phyloP scores from a whole-genome alignment of 345 rosid species.

The Rhodomyrtus tomentosa region DNA sequence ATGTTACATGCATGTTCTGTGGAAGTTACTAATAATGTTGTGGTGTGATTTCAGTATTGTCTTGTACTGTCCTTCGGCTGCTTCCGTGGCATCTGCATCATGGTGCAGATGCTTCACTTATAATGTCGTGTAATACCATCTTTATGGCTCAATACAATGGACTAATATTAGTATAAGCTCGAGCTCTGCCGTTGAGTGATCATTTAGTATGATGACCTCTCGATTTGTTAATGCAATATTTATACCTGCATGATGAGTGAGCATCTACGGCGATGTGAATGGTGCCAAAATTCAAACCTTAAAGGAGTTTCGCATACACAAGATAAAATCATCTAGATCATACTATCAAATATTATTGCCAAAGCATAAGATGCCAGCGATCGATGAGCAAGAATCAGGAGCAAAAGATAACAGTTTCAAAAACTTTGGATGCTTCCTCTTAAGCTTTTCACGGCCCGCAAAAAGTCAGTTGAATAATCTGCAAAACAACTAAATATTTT shows the following conservation, averaged over 20 bases:
- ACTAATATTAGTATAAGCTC: not conserved
- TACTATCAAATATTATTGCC: not conserved
- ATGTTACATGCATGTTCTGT: not conserved
- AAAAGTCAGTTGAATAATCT: not conserved
- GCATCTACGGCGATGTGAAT: not conserved
- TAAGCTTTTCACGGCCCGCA: not conserved
- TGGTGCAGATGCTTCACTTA: not conserved
- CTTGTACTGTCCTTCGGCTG: not conserved
- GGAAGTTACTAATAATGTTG: constrained; percentile 3
- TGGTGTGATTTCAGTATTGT: not conserved
- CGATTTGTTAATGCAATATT: not conserved
- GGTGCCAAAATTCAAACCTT: not conserved
- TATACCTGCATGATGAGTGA: not conserved
- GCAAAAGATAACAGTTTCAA: not conserved
- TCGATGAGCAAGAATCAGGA: not conserved
- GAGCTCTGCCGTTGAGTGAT: not conserved
- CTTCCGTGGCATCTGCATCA: not conserved
- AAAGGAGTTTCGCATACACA: not conserved
- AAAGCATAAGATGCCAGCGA: not conserved
- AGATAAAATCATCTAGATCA: not conserved
- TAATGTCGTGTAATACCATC: not conserved
- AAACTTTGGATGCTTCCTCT: not conserved
- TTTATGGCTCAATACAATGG: not conserved
- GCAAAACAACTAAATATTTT: not conserved
- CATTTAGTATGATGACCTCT: not conserved